Base-by-base conservation (phyloP, 768 basidiomycete species). In the Lactarius psammicola region DNA sequence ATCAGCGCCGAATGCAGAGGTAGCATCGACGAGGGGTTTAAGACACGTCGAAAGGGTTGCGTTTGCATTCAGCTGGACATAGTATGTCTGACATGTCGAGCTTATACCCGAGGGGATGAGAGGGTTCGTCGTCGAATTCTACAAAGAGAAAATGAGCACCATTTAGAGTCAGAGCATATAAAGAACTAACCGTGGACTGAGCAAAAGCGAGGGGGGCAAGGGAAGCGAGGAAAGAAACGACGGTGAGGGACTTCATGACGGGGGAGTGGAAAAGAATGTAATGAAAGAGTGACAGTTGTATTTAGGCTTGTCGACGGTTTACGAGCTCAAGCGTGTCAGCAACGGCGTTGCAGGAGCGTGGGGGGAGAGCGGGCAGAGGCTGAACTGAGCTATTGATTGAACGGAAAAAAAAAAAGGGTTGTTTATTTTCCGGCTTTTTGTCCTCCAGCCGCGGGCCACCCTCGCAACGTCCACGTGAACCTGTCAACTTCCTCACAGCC, bases 91-190 rank as follows among this genome's bases (percentile, higher is more conserved):
- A 81, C 92, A 94, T 23, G 69, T 44, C 1, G 68, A 1, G 72
- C 82, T 85, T 72, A 94, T 85, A 60, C 78, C 83, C 17, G 84
- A 64, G n/a, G 94, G 93, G 74, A 95, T 87, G 71, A 86, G 78
- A 13, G 85, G 76, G 73, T 79, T 80, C 38, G 75, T 15, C 9
- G 1, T 67, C 44, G 77, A 69, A 44, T 68, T 34, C 31, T 72
- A 62, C 30, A 64, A 20, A 28, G 49, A 60, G 34, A 59, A 49
- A 33, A 28, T 65, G 40, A 63, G 54, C 59, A 72, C 75, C 55
- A 2, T 28, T 72, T 84, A 82, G 11, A 54, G 13, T 17, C 18
- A 2, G 17, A 31, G n/a, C 23, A n/a, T 3, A 33, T 4, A 17
- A 10, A 11, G 26, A 33, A 33, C 56, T 20, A 34, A 65, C 64